Percentiles rank a stretch among this genome's conserved stretches.
Evolutionary conservation across 2,329 filamentous ascomycete genomes (phyloP).

Genomic region (Aspergillus amoenus): DNA sequence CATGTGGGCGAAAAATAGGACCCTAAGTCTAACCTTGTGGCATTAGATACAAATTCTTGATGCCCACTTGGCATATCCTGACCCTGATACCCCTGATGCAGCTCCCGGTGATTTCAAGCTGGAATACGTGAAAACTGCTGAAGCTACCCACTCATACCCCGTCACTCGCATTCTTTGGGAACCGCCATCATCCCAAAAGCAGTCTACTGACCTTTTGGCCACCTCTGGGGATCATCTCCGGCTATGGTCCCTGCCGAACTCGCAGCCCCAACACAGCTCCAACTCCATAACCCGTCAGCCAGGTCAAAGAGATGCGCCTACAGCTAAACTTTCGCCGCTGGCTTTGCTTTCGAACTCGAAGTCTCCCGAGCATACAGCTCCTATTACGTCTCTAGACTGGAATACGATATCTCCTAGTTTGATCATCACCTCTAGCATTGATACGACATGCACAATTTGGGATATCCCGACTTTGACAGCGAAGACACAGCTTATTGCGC

Average conservation of each 20-base stretch:
- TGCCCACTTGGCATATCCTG: slow-evolving; percentile 71
- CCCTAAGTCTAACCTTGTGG: not conserved
- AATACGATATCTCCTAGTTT: slow-evolving; percentile 95
- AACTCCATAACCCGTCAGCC: slow-evolving; percentile 69
- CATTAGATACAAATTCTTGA: slow-evolving; percentile 93
- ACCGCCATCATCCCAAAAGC: slow-evolving; percentile 89
- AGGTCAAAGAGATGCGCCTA: slow-evolving; percentile 61
- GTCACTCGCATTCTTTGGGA: slow-evolving; percentile 96
- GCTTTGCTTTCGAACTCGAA: slow-evolving; percentile 96
- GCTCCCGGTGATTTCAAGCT: slow-evolving; percentile 63
- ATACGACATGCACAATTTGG: slow-evolving; percentile 99
- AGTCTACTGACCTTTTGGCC: slow-evolving; percentile 89
- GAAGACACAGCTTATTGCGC: slow-evolving; percentile 96
- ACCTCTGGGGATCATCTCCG: slow-evolving; percentile 93
- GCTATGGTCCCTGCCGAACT: slow-evolving; percentile 81
- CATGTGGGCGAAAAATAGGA: slow-evolving; percentile 9
- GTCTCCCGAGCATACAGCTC: slow-evolving; percentile 95
- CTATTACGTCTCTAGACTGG: slow-evolving; percentile 95
- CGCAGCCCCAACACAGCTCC: slow-evolving; percentile 58
- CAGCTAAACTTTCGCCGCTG: slow-evolving; percentile 83
- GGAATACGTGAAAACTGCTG: slow-evolving; percentile 89
- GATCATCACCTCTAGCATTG: slow-evolving; percentile 98
- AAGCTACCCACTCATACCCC: slow-evolving; percentile 96
- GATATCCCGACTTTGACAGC: slow-evolving; percentile 97
- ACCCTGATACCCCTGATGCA: slow-evolving; percentile 68